These are phyloP conservation scores for Artemisia argyi DNA, from an alignment of 129 eudicot species.

Conservation along the genomic window DNA sequence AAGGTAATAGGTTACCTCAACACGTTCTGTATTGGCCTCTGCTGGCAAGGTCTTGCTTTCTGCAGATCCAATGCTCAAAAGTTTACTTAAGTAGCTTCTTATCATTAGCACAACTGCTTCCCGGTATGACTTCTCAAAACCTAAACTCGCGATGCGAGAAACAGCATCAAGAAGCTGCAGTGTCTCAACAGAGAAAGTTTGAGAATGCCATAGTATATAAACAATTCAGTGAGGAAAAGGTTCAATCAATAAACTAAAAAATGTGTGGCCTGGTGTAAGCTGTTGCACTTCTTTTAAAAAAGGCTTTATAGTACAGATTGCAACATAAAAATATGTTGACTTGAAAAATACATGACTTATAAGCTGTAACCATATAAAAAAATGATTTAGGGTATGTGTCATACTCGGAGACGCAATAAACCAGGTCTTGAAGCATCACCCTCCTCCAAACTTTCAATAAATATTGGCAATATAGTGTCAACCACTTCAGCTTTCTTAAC, in stretches of 20 bases:
- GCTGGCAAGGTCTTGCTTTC: conserved; percentile 92
- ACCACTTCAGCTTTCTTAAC: conserved; percentile 86
- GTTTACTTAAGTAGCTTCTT: conserved; percentile 86
- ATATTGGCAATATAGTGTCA: conserved; percentile 78
- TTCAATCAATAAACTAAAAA: conserved; percentile 10
- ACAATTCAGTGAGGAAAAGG: conserved; percentile 11
- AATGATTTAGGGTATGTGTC: conserved; percentile 27
- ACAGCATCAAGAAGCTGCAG: conserved; percentile 99
- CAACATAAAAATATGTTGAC: conserved; percentile 12
- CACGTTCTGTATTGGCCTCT: conserved; percentile 97
- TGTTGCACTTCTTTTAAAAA: conserved; percentile 3
- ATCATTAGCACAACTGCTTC: conserved; percentile 95
- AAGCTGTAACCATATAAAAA: conserved; percentile 13
- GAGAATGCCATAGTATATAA: conserved; percentile 35
- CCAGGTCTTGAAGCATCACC: conserved; percentile 98
- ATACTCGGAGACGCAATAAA: conserved; percentile 84
- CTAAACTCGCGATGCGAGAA: conserved; percentile 98
- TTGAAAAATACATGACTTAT: neutral
- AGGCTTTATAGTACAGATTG: neutral
- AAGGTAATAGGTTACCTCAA: conserved; percentile 58
- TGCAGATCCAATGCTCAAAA: conserved; percentile 85
- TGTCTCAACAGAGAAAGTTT: conserved; percentile 52
- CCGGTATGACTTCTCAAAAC: conserved; percentile 96
- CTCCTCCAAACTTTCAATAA: conserved; percentile 94
- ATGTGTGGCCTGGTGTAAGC: neutral